Evolutionary conservation across 1,284 basidiomycete species (phyloP), one percentile per base, ranked within the genome.

Genomic region (Fomitopsis betulina): DNA sequence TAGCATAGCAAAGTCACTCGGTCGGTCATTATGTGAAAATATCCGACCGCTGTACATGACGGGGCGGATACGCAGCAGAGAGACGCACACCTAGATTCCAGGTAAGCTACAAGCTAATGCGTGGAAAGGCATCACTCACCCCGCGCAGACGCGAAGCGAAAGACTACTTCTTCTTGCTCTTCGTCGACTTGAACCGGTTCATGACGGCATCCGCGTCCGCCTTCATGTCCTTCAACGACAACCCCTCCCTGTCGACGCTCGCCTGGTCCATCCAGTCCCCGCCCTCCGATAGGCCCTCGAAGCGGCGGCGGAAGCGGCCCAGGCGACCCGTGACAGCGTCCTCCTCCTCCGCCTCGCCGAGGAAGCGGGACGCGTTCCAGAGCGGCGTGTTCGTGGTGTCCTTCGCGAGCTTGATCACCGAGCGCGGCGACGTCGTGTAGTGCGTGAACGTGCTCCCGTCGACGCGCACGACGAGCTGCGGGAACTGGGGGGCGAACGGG

Each of bases 391-490:
- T 95, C 15, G 89, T 92, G 54, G 89, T 86, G 68, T 95, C 93
- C 43, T 93, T 85, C 23, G 91, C 90, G 49, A 94, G 77, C 43
- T 85, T 82, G 45, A 92, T 79, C 45, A 83, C 72, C 3, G 89
- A 87, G 5, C 86, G 84, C 0, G 93, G 93, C 0, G 92, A 92
- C 0, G 93, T 94, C 9, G 89, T 91, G 80, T 87, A 90, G 64
- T 94, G 89, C 1, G 84, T 85, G 71, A 92, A 93, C 1, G 89
- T 90, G 19, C 89, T 89, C n/a, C 93, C 93, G 73, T 95, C 93
- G 0, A 91, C 85, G 63, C 91, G 85, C 58, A 91, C 81, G 60
- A 95, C 88, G 59, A 80, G 83, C 72, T 94, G 93, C 6, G 91
- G 87, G 71, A 89, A 95, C 62, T 89, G 86, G 19, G 91, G 89